Evolutionary conservation across 352 stramenopile genomes (phyloP).

Genomic region (Pythium sukuiense): DNA sequence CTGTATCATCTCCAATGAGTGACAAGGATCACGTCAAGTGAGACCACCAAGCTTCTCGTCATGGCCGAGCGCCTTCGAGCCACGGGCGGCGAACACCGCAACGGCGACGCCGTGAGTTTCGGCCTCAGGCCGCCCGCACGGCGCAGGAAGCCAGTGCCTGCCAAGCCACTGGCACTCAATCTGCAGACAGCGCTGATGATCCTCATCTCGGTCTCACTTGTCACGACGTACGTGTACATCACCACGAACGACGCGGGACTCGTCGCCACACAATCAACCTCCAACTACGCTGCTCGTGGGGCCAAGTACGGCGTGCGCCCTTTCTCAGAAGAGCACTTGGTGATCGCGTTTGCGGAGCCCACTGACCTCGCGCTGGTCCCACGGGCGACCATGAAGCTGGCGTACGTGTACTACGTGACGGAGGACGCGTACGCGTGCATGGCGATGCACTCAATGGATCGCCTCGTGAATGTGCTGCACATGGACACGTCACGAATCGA

Average conservation of each 20-base stretch:
- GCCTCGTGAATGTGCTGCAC: conserved; percentile 10
- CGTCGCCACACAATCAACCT: conserved; percentile 5
- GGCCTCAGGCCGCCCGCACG: not conserved
- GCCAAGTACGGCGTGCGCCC: conserved; percentile 14
- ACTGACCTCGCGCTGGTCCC: conserved; percentile 4
- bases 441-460: conserved; percentile 21
- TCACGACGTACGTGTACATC: conserved; percentile 11
- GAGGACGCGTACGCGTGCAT: conserved; percentile 17
- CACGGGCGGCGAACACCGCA: not conserved
- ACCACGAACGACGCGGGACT: not conserved
- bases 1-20: no score
- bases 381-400: conserved; percentile 12
- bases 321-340: conserved; percentile 14
- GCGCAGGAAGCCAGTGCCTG: not conserved
- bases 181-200: conserved; percentile 10
- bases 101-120: conserved; percentile 7
- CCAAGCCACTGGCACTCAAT: not conserved
- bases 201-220: conserved; percentile 12
- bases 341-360: conserved; percentile 18
- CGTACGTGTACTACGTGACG: conserved; percentile 25
- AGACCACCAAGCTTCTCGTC: no score
- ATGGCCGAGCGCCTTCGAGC: not conserved
- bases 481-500: conserved; percentile 25
- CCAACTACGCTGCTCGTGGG: conserved; percentile 10
- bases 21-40: no score